Percentiles rank a stretch among this genome's conserved stretches.
These are phyloP conservation scores for Evansstolkia leycettana DNA, from an alignment of 495 filamentous ascomycete species.

Conservation along the genomic window DNA sequence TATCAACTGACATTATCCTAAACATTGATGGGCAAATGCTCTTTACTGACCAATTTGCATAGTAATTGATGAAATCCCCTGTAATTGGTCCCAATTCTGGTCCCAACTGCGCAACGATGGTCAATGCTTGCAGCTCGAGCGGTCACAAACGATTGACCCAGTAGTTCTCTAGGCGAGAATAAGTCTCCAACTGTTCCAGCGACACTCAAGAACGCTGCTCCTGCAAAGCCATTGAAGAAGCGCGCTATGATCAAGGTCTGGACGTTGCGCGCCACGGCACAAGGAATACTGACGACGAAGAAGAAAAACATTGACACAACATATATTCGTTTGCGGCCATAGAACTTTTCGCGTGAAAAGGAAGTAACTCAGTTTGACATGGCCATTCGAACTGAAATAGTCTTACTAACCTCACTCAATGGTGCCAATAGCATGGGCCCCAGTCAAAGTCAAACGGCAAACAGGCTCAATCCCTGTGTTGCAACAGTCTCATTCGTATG, in stretches of 20 bases:
- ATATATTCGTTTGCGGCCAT: constrained; percentile 79
- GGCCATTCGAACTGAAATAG: too few species aligned
- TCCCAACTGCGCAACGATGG: background rate
- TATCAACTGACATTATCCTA: background rate
- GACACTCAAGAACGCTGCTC: constrained; percentile 79
- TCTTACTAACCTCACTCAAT: background rate
- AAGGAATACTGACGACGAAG: constrained; percentile 77
- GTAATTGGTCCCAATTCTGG: background rate
- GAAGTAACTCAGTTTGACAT: background rate
- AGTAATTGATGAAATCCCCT: background rate
- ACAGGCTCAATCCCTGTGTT: background rate
- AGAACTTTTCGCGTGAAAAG: constrained; percentile 47
- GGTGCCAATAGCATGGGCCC: background rate
- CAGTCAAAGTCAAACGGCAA: background rate
- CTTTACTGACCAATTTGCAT: background rate
- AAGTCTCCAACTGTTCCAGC: constrained; percentile 87
- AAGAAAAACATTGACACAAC: constrained; percentile 65
- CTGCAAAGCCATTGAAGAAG: constrained; percentile 76
- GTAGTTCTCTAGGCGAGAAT: constrained; percentile 33
- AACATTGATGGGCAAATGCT: background rate
- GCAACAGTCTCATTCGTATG: background rate
- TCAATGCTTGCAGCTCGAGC: background rate
- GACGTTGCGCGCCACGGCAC: constrained; percentile 74
- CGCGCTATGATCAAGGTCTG: constrained; percentile 70
- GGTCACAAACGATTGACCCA: background rate